These are phyloP conservation scores for Gossypium aridum DNA, from an alignment of 441 rosid genomes.

Conservation along the genomic window DNA sequence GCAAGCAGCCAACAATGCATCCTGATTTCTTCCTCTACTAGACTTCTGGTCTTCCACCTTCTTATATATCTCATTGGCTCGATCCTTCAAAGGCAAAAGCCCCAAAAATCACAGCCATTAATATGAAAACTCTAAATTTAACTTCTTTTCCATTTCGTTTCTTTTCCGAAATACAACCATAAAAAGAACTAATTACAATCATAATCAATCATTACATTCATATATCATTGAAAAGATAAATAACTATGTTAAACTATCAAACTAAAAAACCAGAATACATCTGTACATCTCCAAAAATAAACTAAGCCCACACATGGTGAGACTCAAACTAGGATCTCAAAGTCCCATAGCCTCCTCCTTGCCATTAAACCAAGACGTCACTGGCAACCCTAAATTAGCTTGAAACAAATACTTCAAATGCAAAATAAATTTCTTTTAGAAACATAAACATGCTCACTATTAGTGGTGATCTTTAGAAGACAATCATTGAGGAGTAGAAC, in stretches of 20 bases:
- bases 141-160: neutral
- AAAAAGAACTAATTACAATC: too few relatives aligned
- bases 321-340: too few relatives aligned
- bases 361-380: too few relatives aligned
- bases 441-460: neutral
- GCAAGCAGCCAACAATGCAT: conserved; percentile 96
- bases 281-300: too few relatives aligned
- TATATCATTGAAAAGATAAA: too few relatives aligned
- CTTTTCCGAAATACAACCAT: too few relatives aligned
- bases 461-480: neutral
- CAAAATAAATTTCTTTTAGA: neutral
- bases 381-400: neutral
- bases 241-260: too few relatives aligned
- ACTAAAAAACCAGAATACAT: too few relatives aligned
- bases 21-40: conserved; percentile 98
- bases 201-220: too few relatives aligned
- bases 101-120: neutral
- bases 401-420: neutral
- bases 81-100: conserved; percentile 45
- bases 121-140: neutral
- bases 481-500: neutral
- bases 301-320: too few relatives aligned
- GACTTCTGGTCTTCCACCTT: conserved; percentile 97
- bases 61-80: conserved; percentile 95
- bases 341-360: too few relatives aligned